A percentile compares a stretch with the other conserved stretches of the same genome.
Evolutionary conservation across 176 grass and related monocot genomes (phyloP).

Genomic region (Bolboschoenus planiculmis): DNA sequence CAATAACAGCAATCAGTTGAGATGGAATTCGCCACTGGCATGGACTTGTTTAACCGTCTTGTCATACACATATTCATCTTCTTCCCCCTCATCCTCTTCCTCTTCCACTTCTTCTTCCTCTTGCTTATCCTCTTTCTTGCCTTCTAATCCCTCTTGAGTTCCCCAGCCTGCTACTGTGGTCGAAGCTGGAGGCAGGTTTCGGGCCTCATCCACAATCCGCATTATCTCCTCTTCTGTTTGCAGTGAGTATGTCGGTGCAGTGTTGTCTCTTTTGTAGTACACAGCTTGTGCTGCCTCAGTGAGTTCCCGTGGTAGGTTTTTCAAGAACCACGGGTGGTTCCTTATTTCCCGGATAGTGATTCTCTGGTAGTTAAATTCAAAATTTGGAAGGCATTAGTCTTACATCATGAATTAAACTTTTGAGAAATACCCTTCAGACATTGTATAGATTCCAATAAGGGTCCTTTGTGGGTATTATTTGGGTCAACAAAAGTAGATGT

Average conservation of each 20-base stretch:
- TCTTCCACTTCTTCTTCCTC: constrained; percentile 31
- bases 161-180: constrained; percentile 55
- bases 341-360: constrained; percentile 95
- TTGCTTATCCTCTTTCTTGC: constrained; percentile 55
- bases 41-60: constrained; percentile 91
- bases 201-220: constrained; percentile 69
- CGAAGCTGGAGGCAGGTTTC: constrained; percentile 36
- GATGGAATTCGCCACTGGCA: constrained; percentile 60
- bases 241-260: constrained; percentile 53
- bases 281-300: constrained; percentile 64
- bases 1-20: constrained; percentile 27
- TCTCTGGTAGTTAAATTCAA: constrained; percentile 47
- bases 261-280: constrained; percentile 86
- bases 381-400: neutral
- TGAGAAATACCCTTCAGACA: neutral
- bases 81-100: constrained; percentile 38
- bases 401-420: constrained; percentile 8
- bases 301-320: constrained; percentile 91
- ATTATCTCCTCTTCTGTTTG: constrained; percentile 84
- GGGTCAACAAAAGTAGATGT: neutral
- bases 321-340: constrained; percentile 96
- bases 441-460: neutral
- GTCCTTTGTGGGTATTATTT: neutral
- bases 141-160: constrained; percentile 24
- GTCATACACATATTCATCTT: constrained; percentile 73